A percentile compares a stretch with the other conserved stretches of the same genome.
Evolutionary conservation across 164 flowering plant genomes (phyloP).

Genomic region (Dillenia turbinata): DNA sequence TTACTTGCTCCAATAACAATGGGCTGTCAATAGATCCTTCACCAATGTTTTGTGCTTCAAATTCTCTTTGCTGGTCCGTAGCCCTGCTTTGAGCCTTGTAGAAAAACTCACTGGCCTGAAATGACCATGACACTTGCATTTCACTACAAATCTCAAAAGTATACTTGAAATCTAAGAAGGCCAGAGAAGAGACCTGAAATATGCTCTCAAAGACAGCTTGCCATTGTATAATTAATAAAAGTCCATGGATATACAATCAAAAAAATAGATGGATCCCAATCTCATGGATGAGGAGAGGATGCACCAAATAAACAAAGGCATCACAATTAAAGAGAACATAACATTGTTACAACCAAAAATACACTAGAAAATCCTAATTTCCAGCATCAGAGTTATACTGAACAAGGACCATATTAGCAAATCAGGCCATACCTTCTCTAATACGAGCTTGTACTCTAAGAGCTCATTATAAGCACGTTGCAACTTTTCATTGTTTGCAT

Average conservation of each 20-base stretch:
- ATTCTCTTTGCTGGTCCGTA: slow-evolving; percentile 69
- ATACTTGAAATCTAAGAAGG: not conserved
- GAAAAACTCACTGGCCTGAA: slow-evolving; percentile 89
- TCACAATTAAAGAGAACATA: too few species aligned
- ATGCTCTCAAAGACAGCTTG: too few species aligned
- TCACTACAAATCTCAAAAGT: not conserved
- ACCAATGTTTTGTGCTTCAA: slow-evolving; percentile 35
- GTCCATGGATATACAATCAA: too few species aligned
- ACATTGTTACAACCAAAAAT: too few species aligned
- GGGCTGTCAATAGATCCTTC: slow-evolving; percentile 77
- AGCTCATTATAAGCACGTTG: slow-evolving; percentile 87
- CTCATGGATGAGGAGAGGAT: too few species aligned
- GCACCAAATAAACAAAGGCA: too few species aligned
- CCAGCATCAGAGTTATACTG: too few species aligned
- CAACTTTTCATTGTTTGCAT: slow-evolving; percentile 81
- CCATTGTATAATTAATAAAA: too few species aligned
- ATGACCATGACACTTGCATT: not conserved
- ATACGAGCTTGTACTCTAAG: slow-evolving; percentile 78
- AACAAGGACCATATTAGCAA: slow-evolving; percentile 2
- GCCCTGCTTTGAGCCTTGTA: slow-evolving; percentile 67
- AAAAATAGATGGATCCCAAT: too few species aligned
- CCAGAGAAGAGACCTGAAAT: too few species aligned
- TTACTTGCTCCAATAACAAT: slow-evolving; percentile 68
- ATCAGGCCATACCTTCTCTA: slow-evolving; percentile 62
- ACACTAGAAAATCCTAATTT: too few species aligned